These are phyloP conservation scores for Atkinsonella hypoxylon DNA, from an alignment of 2,329 filamentous ascomycete species.

Conservation along the genomic window DNA sequence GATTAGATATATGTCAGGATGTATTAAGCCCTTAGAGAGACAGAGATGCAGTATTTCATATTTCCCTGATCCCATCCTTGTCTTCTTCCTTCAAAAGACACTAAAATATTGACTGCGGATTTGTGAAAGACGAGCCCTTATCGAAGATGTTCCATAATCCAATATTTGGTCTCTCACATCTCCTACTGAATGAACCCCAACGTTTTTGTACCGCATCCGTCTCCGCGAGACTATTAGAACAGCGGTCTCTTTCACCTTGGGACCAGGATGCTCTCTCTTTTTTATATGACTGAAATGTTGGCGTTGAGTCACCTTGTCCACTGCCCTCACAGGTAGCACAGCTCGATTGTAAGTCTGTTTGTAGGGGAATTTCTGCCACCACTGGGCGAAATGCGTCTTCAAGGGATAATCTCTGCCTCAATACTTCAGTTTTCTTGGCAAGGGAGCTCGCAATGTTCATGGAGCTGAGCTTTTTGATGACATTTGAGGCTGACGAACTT, in stretches of 20 bases:
- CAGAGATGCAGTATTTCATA: slow-evolving; percentile 1
- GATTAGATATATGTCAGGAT: slow-evolving; percentile 2
- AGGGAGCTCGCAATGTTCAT: slow-evolving; percentile 70
- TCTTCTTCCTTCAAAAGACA: background rate
- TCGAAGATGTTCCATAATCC: background rate
- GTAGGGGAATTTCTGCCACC: background rate
- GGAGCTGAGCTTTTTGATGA: slow-evolving; percentile 81
- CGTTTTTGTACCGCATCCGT: background rate
- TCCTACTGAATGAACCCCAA: slow-evolving; percentile 6
- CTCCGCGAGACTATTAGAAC: background rate
- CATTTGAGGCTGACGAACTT: slow-evolving; percentile 65
- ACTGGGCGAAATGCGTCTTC: slow-evolving; percentile 3
- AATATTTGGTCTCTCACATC: background rate
- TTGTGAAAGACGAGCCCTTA: background rate
- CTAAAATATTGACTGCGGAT: background rate
- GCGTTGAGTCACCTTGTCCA: background rate
- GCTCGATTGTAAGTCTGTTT: background rate
- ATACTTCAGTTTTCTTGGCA: slow-evolving; percentile 54
- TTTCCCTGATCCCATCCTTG: background rate
- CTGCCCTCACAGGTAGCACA: background rate
- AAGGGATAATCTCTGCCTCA: slow-evolving; percentile 15
- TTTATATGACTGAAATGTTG: background rate
- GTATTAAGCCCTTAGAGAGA: background rate
- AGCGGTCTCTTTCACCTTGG: background rate
- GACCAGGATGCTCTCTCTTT: slow-evolving; percentile 1